Base-by-base conservation (phyloP, 495 filamentous ascomycete genomes). In the Pseudoneurospora amorphoporcata region DNA sequence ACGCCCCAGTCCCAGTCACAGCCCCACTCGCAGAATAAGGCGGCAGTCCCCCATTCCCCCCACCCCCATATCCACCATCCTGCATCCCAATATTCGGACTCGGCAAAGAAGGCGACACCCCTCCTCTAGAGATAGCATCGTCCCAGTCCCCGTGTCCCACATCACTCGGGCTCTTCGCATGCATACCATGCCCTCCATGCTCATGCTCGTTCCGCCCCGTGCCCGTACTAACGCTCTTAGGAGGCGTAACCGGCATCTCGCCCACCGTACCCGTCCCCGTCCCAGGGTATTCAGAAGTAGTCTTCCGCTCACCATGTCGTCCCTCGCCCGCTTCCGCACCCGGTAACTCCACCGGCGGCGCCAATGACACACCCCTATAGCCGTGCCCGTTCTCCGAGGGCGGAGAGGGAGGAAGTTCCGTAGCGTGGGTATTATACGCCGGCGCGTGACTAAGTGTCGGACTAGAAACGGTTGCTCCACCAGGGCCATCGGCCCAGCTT, bases 261-360 rank as follows among this genome's bases (percentile, higher is more conserved):
- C 39, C 39, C 10, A 40, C 8, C 39, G 8, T 2, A 4, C 39
- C 45, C 45, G 19, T 7, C 43, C 43, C 43, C 10, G 12, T 32
- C n/a, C n/a, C n/a, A n/a, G n/a, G n/a, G n/a, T n/a, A n/a, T n/a
- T n/a, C n/a, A n/a, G n/a, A n/a, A n/a, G n/a, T n/a, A n/a, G n/a
- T n/a, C 53, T 65, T 65, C 53, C 53, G 29, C 29, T 65, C 53
- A 23, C 10, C 19, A 61, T 16, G 12, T 1, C 14, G 12, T 16
- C 10, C 29, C 2, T 65, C 23, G 0, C 53, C 53, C 6, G 53
- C 29, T 8, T 35, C 53, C 12, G 53, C 53, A 8, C 53, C 53
- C 0, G 75, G 75, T 2, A 19, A 23, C 1, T 58, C 45, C 0
- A 72, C 71, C 1, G 75, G 75, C 37, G 73, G 70, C 19, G 75